Conservation (phyloP, 2,329 filamentous ascomycete genomes). For the Fusarium tricinctum region DNA sequence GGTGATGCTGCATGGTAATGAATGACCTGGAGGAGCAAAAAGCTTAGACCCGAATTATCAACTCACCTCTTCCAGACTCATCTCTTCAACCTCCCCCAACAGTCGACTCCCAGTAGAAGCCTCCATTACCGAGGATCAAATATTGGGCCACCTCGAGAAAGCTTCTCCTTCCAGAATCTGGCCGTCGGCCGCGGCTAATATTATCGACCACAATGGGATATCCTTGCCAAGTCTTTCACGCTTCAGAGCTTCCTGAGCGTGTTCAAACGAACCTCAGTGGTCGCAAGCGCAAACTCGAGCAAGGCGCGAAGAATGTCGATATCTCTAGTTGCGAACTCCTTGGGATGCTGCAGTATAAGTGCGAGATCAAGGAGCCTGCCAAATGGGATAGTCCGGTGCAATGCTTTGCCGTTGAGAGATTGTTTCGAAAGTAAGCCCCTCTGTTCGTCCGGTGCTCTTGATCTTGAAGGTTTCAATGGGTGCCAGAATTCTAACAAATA, state of each 20-base stretch:
- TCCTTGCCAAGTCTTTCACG: constrained; percentile 68
- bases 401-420: constrained; percentile 70
- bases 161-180: neutral
- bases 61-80: constrained; percentile 71
- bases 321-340: constrained; percentile 69
- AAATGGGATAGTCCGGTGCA: constrained; percentile 62
- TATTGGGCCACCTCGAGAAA: neutral
- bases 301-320: constrained; percentile 60
- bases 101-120: constrained; percentile 63
- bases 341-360: constrained; percentile 72
- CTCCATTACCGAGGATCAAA: constrained; percentile 51
- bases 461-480: neutral
- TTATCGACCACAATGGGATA: constrained; percentile 65
- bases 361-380: constrained; percentile 65
- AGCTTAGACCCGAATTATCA: constrained; percentile 26
- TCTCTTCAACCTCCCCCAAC: constrained; percentile 69
- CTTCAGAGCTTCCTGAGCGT: constrained; percentile 63
- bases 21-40: constrained; percentile 21
- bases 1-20: constrained; percentile 2
- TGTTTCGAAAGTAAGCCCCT: constrained; percentile 69
- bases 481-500: constrained; percentile 9
- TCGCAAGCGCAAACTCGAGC: constrained; percentile 66
- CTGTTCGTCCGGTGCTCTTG: neutral
- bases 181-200: neutral
- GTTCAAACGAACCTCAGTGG: constrained; percentile 64